Percentiles rank a stretch among this genome's conserved stretches.
Conservation (phyloP, 2,329 filamentous ascomycete species). For the Nannizziopsis arthrosporioides region DNA sequence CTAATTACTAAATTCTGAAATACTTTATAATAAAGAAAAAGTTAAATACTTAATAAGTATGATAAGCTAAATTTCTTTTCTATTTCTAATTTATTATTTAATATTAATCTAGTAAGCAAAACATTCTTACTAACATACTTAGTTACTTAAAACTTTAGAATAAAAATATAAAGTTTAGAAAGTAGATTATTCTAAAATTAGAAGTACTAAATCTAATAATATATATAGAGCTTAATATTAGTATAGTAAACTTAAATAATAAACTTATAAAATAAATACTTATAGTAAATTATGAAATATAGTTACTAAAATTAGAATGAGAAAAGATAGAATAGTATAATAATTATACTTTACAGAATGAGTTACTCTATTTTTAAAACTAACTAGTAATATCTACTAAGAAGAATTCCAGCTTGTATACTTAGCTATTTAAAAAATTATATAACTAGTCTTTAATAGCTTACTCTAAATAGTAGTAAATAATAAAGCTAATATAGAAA, state of each 20-base stretch:
- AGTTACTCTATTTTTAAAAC: background rate
- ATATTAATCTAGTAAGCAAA: slow-evolving; percentile 17
- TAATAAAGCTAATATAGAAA: no score
- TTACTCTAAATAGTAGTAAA: background rate
- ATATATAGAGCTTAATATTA: no score
- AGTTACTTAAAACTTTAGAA: background rate
- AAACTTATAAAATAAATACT: background rate
- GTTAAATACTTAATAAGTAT: slow-evolving; percentile 21
- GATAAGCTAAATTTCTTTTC: slow-evolving; percentile 19
- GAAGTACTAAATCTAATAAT: background rate
- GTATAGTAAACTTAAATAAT: background rate
- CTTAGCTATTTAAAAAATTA: background rate
- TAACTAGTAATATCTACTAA: background rate
- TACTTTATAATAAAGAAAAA: slow-evolving; percentile 24
- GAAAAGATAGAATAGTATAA: no score
- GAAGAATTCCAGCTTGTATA: background rate
- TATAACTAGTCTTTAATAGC: background rate
- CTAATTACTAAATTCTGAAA: slow-evolving; percentile 23
- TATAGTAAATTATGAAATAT: background rate
- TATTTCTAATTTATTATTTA: slow-evolving; percentile 21
- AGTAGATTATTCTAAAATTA: no score
- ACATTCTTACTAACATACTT: slow-evolving; percentile 35
- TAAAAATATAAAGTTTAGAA: background rate
- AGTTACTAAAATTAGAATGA: background rate
- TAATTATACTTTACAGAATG: no score